These are phyloP conservation scores for Picochlorum sp. DNA, from an alignment of 139 green algal genomes.

Conservation along the genomic window DNA sequence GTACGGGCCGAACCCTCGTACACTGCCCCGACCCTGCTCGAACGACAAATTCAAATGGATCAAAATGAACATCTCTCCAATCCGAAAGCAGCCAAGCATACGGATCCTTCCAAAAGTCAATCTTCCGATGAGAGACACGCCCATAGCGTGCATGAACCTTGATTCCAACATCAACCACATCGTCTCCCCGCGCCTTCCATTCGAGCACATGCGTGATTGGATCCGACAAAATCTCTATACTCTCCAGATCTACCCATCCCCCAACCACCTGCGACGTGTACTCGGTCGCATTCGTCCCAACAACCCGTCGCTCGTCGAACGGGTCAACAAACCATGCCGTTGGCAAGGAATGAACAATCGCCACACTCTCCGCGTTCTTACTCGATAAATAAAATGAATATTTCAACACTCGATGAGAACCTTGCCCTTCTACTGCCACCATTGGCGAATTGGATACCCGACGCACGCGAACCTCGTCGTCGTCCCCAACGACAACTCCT, in stretches of 20 bases:
- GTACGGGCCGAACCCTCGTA: too few relatives aligned
- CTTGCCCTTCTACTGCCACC: constrained; percentile 1
- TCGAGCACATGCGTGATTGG: not conserved
- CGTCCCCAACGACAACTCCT: too few relatives aligned
- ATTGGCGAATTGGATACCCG: too few relatives aligned
- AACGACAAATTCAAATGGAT: too few relatives aligned
- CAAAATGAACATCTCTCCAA: too few relatives aligned
- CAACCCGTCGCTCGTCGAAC: not conserved
- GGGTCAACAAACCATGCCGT: not conserved
- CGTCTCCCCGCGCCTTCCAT: not conserved
- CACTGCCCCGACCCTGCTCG: too few relatives aligned
- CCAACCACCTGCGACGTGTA: constrained; percentile 13
- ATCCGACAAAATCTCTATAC: constrained; percentile 16
- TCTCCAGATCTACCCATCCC: constrained; percentile 22
- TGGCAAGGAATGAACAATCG: constrained; percentile 25
- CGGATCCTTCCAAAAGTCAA: not conserved
- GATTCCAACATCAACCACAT: constrained; percentile 3
- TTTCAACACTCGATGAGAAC: constrained; percentile 8
- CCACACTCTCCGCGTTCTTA: not conserved
- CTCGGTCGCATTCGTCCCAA: not conserved
- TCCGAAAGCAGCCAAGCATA: not conserved
- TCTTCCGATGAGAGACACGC: not conserved
- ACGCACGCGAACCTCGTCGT: too few relatives aligned
- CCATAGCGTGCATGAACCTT: not conserved
- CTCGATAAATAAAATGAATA: not conserved